Base-by-base conservation (phyloP, 176 grass and related monocot genomes). In the Musa acuminata region DNA sequence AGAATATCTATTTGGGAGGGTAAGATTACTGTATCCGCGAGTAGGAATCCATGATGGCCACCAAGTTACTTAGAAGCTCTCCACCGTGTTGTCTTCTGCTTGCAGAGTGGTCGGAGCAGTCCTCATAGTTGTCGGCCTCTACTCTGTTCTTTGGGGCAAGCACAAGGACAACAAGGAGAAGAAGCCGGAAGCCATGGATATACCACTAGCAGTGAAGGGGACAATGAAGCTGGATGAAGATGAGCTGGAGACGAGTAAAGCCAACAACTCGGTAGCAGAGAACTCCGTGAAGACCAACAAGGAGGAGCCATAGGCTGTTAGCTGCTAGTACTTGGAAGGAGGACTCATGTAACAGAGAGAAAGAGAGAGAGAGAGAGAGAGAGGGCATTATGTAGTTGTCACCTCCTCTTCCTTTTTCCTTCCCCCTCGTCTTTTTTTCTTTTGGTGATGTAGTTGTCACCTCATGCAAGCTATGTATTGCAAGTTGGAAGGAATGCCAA, bases 1-100 rank as follows among this genome's bases (percentile, higher is more conserved):
- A 98, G 82, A 98, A 98, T 1, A 91, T 98, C 77, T 98, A 93
- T 78, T 65, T 98, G 1, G 94, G 94, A 91, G 82, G 90, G 94
- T 98, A 85, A 66, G 63, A 19, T 75, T 21, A 65, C 23, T 5
- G 29, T 5, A 35, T 35, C 29, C 5, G 29, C 29, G 29, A 35
- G 29, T 5, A 35, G 29, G 29, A 35, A 35, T 35, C 29, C 29
- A 35, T 35, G 29, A 35, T 35, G 29, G 3, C 3, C 29, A 35
- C 29, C 29, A 0, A 35, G 29, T 35, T 35, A 35, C 29, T 35
- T 35, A 35, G 29, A 35, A 35, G 29, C 29, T 35, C 29, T 35
- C 29, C 29, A 35, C 29, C 3, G 29, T 35, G 29, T 4, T 35
- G 29, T 35, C 29, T 76, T 77, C 17, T 55, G 57, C 62, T 74